These are phyloP conservation scores for Begonia loranthoides DNA, from an alignment of 306 rosid genomes.

Conservation along the genomic window DNA sequence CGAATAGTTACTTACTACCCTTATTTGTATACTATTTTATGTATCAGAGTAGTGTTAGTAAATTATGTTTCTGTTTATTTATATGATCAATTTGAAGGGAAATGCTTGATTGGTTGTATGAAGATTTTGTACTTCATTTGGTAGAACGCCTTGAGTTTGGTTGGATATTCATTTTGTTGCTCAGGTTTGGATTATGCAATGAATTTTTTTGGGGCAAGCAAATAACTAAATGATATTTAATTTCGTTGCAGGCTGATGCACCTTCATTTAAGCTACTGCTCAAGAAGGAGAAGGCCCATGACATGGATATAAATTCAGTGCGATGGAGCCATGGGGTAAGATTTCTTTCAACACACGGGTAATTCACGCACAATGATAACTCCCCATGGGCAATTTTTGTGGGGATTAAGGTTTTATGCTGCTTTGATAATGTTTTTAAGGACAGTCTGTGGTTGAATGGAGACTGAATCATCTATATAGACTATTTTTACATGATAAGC, in stretches of 20 bases:
- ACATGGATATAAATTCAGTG: conserved; percentile 69
- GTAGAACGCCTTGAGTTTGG: neutral
- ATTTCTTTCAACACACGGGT: conserved; percentile 11
- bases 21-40: no score
- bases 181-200: neutral
- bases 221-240: neutral
- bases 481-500: no score
- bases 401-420: no score
- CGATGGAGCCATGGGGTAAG: conserved; percentile 93
- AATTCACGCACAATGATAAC: neutral
- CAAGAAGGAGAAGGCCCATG: conserved; percentile 72
- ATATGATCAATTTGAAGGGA: no score
- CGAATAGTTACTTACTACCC: no score
- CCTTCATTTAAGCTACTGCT: conserved; percentile 50
- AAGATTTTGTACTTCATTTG: neutral
- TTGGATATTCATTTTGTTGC: neutral
- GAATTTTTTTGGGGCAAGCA: neutral
- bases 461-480: no score
- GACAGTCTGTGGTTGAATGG: no score
- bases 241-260: conserved; percentile 39
- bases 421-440: neutral
- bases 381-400: conserved; percentile 1
- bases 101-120: neutral
- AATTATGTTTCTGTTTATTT: no score
- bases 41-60: no score